Percentiles rank a stretch among this genome's conserved stretches.
Evolutionary conservation across 2,329 filamentous ascomycete species (phyloP).

Genomic region (Aspergillus terreus): DNA sequence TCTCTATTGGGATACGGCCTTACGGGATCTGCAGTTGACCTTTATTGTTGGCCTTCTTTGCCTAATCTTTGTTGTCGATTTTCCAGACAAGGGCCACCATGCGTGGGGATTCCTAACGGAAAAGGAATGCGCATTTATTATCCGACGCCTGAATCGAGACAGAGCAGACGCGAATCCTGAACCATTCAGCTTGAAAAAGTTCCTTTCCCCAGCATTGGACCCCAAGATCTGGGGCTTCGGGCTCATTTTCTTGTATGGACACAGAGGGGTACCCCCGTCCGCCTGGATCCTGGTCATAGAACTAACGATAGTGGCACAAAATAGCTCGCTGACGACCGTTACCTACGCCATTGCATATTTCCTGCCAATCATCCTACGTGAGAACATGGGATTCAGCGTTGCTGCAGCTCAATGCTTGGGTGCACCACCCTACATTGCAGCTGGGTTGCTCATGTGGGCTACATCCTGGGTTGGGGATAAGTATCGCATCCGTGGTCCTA

Average conservation of each 20-base stretch:
- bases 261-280: too few species aligned
- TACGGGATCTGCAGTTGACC: neutral
- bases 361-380: slow-evolving; percentile 66
- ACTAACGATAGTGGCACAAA: too few species aligned
- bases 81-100: slow-evolving; percentile 32
- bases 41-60: slow-evolving; percentile 18
- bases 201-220: slow-evolving; percentile 47
- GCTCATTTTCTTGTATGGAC: slow-evolving; percentile 37
- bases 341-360: slow-evolving; percentile 73
- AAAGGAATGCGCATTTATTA: slow-evolving; percentile 47
- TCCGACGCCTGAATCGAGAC: slow-evolving; percentile 46
- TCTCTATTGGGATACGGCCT: neutral
- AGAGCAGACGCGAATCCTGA: slow-evolving; percentile 37
- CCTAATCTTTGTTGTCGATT: slow-evolving; percentile 37
- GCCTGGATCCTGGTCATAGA: too few species aligned
- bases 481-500: slow-evolving; percentile 61
- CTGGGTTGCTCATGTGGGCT: slow-evolving; percentile 58
- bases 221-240: slow-evolving; percentile 55
- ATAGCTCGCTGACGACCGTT: slow-evolving; percentile 59
- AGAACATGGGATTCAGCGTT: slow-evolving; percentile 60
- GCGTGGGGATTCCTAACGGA: slow-evolving; percentile 32
- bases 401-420: slow-evolving; percentile 65
- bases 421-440: slow-evolving; percentile 65
- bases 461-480: slow-evolving; percentile 63
- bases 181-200: slow-evolving; percentile 46